Evolutionary conservation across 371 early-diverging fungal genomes (phyloP), one percentile per base, ranked within the genome.

Genomic region (Dinochytrium kinnereticum): DNA sequence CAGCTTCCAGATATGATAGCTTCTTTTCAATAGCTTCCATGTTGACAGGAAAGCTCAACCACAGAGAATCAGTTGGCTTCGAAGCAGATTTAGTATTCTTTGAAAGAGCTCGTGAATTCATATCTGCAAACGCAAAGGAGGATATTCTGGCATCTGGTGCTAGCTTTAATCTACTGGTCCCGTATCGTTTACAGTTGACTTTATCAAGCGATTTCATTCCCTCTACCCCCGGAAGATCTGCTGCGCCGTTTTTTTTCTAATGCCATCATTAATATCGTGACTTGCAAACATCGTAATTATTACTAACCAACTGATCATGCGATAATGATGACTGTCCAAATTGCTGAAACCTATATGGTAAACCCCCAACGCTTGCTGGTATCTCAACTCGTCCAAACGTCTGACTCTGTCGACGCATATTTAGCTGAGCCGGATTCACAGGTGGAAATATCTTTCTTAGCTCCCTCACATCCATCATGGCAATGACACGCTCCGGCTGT

Each of bases 401-500:
- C 44, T 7, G 13, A 7, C 13, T 13, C 44, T 44, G 44, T 19
- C 44, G 44, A 13, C 44, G 7, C 44, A 44, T 44, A 44, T 44
- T 53, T 26, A 13, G 17, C 5, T 26, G 55, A 5, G 55, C 55
- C 10, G 55, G 26, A 10, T 26, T 34, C 36, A 61, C 36, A 7
- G 61, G 28, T 10, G 61, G 61, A 37, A 61, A 34, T 33, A 55
- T 55, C 34, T 61, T 61, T 13, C 34, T 3, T 26, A 61, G 36
- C 36, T 61, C 61, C 34, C 36, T 17, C 17, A 61, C 61, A 36
- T 61, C 37, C 61, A 61, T 33, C 34, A 61, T 61, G 3, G 61
- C 61, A 33, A 61, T 61, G n/a, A 61, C 61, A 17, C 36, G 61
- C 34, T 61, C 61, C 24, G 10, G 55, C 55, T 53, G 5, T 53